A percentile compares a stretch with the other conserved stretches of the same genome.
Evolutionary conservation across 2,329 filamentous ascomycete genomes (phyloP).

Genomic region (Fusarium napiforme): DNA sequence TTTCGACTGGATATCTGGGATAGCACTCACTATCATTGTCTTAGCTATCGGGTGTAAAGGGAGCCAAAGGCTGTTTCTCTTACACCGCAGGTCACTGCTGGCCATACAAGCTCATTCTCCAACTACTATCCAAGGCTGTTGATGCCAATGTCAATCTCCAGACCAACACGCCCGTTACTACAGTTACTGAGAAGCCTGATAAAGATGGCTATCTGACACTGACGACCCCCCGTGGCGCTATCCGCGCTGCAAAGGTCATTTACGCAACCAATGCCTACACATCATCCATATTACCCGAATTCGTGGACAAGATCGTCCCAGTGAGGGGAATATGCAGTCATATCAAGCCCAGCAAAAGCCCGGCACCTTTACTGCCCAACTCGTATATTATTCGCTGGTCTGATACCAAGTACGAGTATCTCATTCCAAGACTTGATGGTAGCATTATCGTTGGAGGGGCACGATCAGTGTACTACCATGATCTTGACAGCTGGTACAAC

Average conservation of each 20-base stretch:
- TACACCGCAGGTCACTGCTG: background rate
- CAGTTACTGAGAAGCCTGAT: background rate
- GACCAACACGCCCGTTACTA: background rate
- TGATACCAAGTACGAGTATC: constrained; percentile 3
- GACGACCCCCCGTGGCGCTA: background rate
- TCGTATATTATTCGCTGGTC: constrained; percentile 5
- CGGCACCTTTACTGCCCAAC: background rate
- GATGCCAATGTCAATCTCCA: background rate
- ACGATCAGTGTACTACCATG: background rate
- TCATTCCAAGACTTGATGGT: background rate
- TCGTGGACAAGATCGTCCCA: background rate
- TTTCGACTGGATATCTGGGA: fast-evolving
- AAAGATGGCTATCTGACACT: background rate
- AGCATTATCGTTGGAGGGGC: background rate
- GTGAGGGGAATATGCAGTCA: constrained; percentile 3
- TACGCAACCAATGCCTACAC: background rate
- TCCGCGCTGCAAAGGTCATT: background rate
- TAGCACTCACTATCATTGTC: fast-evolving
- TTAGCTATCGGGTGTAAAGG: background rate
- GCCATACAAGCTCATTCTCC: constrained; percentile 5
- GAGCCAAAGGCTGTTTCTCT: background rate
- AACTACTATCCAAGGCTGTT: background rate
- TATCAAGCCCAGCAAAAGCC: background rate
- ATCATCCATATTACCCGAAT: background rate
- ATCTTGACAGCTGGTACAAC: background rate